Evolutionary conservation across 345 rosid genomes (phyloP), one percentile per base, ranked within the genome.

Genomic region (Eucalyptus virginea): DNA sequence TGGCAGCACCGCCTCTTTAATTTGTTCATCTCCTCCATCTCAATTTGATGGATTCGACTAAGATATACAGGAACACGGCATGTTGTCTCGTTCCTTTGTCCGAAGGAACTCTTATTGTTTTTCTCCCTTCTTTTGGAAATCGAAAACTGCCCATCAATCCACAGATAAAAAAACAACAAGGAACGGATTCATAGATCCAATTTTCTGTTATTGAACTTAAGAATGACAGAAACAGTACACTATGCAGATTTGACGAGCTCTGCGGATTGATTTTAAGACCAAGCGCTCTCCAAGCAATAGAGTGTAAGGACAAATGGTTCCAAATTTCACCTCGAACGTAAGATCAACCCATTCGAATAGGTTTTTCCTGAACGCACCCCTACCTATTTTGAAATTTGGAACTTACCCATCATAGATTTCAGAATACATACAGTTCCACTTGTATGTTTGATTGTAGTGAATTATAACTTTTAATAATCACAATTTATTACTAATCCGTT

Each of bases 301-400:
- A 67, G 5, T 21, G 11, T 52, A 52, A 52, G 24, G 26, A 11
- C 4, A 52, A 52, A 21, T 52, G 1, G 5, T 52, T 52, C 1
- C 11, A 52, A 52, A 1, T 52, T 52, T 52, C 26, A 21, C 1
- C 11, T 21, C 2, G 1, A 52, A 52, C 26, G 11, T 52, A 52
- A 52, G 1, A 52, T 52, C 26, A 52, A 52, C 26, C 5, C 11
- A 2, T 21, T 52, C 10, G 5, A 52, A 52, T 4, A 52, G 24
- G 10, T 52, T 52, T 52, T 52, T 0, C 54, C 23, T 3, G 1
- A 51, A 51, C 0, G 4, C 14, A 48, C 50, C 0, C 50, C 0
- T 5, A 48, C 16, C 0, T 48, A 48, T 4, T 48, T 48, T 48
- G 16, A 0, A 48, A 13, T 48, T 6, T 4, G 6, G 0, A 48